phyloP scores from a whole-genome alignment of 345 rosid species.

The Acer saccharum region DNA sequence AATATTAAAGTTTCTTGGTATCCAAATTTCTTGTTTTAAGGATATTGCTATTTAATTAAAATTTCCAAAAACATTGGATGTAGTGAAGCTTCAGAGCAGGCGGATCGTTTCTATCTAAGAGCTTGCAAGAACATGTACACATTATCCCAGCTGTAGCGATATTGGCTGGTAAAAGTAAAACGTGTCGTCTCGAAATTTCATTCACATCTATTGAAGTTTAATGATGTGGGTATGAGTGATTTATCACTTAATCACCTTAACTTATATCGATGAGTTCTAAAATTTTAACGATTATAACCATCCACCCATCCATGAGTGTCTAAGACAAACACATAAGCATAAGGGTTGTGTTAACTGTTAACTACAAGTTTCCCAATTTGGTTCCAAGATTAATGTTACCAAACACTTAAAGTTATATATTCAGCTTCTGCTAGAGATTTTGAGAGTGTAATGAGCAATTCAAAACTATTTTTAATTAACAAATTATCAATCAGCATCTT shows the following conservation, averaged over 20 bases:
- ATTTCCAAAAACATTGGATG: background rate
- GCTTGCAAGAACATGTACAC: background rate
- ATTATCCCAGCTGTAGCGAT: background rate
- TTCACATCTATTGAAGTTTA: too few relatives aligned
- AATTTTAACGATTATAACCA: too few relatives aligned
- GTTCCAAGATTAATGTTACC: too few relatives aligned
- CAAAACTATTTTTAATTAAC: background rate
- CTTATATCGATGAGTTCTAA: too few relatives aligned
- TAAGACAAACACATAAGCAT: too few relatives aligned
- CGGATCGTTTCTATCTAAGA: background rate
- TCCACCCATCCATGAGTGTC: too few relatives aligned
- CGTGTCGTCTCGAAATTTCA: background rate
- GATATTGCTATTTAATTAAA: background rate
- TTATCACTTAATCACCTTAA: too few relatives aligned
- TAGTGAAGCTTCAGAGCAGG: background rate
- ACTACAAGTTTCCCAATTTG: too few relatives aligned
- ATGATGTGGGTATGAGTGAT: too few relatives aligned
- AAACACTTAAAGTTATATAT: background rate
- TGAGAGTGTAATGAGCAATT: background rate
- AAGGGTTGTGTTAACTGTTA: too few relatives aligned
- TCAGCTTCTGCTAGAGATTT: background rate
- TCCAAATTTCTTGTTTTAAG: background rate
- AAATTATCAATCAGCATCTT: background rate
- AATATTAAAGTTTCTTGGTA: background rate
- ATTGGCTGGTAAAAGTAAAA: too few relatives aligned